phyloP scores from a whole-genome alignment of 1,139 yeast genomes.

The Zygoascus sp. region DNA sequence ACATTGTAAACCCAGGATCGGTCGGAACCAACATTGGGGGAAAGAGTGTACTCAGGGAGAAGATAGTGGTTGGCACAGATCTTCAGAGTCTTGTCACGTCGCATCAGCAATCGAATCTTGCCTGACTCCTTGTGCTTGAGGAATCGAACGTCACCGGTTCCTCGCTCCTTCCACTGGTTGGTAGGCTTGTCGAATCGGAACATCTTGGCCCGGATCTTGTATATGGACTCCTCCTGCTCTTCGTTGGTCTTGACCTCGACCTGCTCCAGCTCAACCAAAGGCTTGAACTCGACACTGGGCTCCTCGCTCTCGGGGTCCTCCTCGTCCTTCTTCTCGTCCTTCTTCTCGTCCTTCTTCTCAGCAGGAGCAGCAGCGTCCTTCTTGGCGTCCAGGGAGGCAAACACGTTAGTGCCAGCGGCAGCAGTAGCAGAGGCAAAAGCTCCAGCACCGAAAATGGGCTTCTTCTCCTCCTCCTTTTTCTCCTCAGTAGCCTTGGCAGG shows the following conservation, averaged over 20 bases:
- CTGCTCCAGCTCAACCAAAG: constrained; percentile 88
- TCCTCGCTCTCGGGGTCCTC: constrained; percentile 77
- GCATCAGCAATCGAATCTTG: constrained; percentile 89
- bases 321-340: constrained; percentile 36
- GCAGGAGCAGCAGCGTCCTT: too few species aligned
- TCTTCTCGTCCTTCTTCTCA: constrained; percentile 22
- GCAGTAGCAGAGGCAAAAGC: constrained; percentile 46
- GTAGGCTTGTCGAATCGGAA: constrained; percentile 73
- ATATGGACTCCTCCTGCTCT: constrained; percentile 86
- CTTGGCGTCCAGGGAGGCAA: constrained; percentile 63
- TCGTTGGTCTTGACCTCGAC: constrained; percentile 97
- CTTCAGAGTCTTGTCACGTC: constrained; percentile 97
- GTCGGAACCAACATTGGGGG: constrained; percentile 93
- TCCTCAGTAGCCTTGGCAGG: constrained; percentile 17
- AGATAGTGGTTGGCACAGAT: constrained; percentile 96
- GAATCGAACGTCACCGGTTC: constrained; percentile 97
- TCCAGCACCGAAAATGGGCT: constrained; percentile 24
- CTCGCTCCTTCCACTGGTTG: constrained; percentile 99
- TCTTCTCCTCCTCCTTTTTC: constrained; percentile 18
- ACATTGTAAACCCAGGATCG: constrained; percentile 98
- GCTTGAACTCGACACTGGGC: constrained; percentile 95
- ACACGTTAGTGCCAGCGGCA: constrained; percentile 51
- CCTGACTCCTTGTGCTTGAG: constrained; percentile 77
- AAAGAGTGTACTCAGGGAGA: constrained; percentile 76
- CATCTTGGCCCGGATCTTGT: constrained; percentile 82